phyloP scores from a whole-genome alignment of 1,284 basidiomycete species.

The Cryptococcus sp. region DNA sequence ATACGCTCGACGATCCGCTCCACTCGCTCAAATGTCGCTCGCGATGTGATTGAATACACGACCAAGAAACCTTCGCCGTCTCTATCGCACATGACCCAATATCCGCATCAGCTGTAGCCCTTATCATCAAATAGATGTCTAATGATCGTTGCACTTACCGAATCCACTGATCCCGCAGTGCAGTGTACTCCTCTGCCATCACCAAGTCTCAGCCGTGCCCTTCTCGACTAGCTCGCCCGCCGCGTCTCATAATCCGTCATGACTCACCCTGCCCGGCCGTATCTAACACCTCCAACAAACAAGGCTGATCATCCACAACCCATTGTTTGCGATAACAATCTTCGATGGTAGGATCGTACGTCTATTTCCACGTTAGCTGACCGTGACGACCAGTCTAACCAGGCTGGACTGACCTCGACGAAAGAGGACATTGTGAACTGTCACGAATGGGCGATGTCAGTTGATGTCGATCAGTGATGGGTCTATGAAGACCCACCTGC shows the following conservation, averaged over 20 bases:
- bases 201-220: conserved; percentile 3
- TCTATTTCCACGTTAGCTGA: conserved; percentile 18
- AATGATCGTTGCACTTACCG: conserved; percentile 60
- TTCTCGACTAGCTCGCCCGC: neutral
- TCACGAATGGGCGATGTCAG: neutral
- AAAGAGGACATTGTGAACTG: conserved; percentile 92
- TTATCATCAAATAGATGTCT: conserved; percentile 13
- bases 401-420: conserved; percentile 59
- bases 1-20: conserved; percentile 95
- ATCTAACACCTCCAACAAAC: conserved; percentile 89
- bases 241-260: no score
- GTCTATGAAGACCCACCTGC: conserved; percentile 64
- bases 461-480: neutral
- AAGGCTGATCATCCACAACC: conserved; percentile 87
- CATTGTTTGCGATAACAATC: conserved; percentile 91
- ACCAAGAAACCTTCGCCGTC: conserved; percentile 99
- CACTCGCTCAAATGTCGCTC: conserved; percentile 90
- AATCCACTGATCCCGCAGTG: conserved; percentile 98
- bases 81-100: conserved; percentile 55
- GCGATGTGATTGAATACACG: conserved; percentile 96
- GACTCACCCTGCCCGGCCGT: conserved; percentile 86
- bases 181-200: conserved; percentile 84
- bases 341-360: conserved; percentile 73
- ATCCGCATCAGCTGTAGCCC: conserved; percentile 1
- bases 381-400: neutral